phyloP scores from a whole-genome alignment of 208 protist genomes.

The Trypanosoma theileri region DNA sequence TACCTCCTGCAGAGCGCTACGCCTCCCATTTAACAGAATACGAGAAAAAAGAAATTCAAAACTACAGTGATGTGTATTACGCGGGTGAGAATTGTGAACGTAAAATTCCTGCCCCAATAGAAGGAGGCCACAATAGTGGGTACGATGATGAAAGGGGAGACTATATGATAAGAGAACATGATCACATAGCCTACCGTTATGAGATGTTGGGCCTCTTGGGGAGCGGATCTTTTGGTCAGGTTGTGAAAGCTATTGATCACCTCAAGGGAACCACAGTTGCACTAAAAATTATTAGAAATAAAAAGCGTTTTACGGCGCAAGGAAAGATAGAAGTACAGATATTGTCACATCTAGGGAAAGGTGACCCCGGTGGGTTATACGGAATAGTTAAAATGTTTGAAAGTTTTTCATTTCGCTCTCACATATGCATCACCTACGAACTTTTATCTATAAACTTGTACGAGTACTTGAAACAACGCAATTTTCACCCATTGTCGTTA shows the following conservation, averaged over 20 bases:
- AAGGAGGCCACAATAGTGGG: slow-evolving; percentile 67
- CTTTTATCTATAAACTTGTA: slow-evolving; percentile 74
- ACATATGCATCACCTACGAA: slow-evolving; percentile 83
- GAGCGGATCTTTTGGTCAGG: slow-evolving; percentile 86
- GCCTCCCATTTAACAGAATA: slow-evolving; percentile 48
- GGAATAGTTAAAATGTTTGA: slow-evolving; percentile 74
- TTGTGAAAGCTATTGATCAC: slow-evolving; percentile 79
- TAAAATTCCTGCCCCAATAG: slow-evolving; percentile 58
- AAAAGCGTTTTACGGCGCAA: slow-evolving; percentile 58
- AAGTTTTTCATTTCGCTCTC: slow-evolving; percentile 65
- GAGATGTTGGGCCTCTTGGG: slow-evolving; percentile 75
- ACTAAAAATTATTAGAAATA: slow-evolving; percentile 84
- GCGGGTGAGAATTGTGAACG: slow-evolving; percentile 58
- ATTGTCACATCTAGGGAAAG: slow-evolving; percentile 61
- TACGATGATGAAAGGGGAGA: slow-evolving; percentile 94
- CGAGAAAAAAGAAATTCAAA: slow-evolving; percentile 63
- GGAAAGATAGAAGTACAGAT: slow-evolving; percentile 81
- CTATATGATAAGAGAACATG: slow-evolving; percentile 83
- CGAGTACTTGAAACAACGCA: slow-evolving; percentile 63
- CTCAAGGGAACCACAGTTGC: slow-evolving; percentile 43
- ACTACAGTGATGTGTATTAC: slow-evolving; percentile 60
- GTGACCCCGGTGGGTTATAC: slow-evolving; percentile 61
- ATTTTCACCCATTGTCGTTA: slow-evolving; percentile 84
- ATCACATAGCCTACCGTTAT: slow-evolving; percentile 94
- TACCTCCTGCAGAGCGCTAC: slow-evolving; percentile 18